A percentile compares a stretch with the other conserved stretches of the same genome.
Conservation (phyloP, 805 yeast species). For the Candida methanosorbosa region DNA sequence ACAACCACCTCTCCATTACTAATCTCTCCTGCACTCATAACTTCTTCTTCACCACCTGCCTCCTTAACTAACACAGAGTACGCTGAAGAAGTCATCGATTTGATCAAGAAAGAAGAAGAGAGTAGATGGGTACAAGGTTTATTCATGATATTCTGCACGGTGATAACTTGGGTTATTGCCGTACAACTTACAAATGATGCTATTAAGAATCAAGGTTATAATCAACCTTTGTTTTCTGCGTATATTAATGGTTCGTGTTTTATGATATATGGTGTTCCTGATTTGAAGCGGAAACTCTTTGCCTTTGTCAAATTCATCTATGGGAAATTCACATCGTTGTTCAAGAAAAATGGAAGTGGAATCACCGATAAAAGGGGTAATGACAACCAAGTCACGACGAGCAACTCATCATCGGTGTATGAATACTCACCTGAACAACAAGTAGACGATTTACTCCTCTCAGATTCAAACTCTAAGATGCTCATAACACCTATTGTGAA, state of each 20-base stretch:
- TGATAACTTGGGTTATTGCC: constrained; percentile 40
- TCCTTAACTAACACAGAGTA: constrained; percentile 13
- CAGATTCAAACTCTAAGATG: neutral
- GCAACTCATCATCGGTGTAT: too few relatives aligned
- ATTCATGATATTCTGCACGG: constrained; percentile 29
- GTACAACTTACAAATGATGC: constrained; percentile 39
- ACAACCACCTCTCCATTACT: neutral
- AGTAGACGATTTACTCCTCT: too few relatives aligned
- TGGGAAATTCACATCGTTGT: too few relatives aligned
- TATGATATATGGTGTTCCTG: constrained; percentile 35
- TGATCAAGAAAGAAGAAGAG: constrained; percentile 28
- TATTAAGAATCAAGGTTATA: constrained; percentile 38
- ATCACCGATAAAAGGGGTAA: too few relatives aligned
- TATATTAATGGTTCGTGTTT: constrained; percentile 41
- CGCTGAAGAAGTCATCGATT: constrained; percentile 20
- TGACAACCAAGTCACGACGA: too few relatives aligned
- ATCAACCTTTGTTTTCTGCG: constrained; percentile 40
- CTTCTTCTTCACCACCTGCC: neutral
- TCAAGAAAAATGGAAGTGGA: too few relatives aligned
- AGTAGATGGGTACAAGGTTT: constrained; percentile 36
- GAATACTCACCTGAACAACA: too few relatives aligned
- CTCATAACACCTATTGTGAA: constrained; percentile 13
- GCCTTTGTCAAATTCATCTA: too few relatives aligned
- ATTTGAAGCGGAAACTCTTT: too few relatives aligned
- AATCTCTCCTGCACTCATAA: neutral